These are phyloP conservation scores for Paspalum vaginatum DNA, from an alignment of 176 grass and related monocot species.

Conservation along the genomic window DNA sequence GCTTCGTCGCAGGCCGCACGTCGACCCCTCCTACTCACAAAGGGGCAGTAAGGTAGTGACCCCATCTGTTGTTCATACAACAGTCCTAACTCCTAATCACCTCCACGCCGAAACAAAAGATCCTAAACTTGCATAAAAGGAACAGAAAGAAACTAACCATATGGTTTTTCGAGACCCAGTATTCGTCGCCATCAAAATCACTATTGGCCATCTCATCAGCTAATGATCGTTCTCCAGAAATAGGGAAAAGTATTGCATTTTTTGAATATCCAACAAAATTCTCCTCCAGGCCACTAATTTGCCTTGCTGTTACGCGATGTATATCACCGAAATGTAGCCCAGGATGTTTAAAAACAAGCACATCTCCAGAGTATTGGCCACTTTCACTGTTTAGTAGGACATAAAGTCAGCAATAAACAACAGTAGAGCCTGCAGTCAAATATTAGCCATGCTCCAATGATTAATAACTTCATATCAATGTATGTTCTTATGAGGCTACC, in stretches of 20 bases:
- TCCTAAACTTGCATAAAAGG: background rate
- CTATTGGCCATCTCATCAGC: conserved; percentile 82
- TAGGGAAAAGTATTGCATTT: conserved; percentile 72
- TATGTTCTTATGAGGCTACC: background rate
- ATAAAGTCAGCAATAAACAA: background rate
- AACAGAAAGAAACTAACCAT: conserved; percentile 14
- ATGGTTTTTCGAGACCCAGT: conserved; percentile 68
- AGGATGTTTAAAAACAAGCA: conserved; percentile 79
- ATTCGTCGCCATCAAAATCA: conserved; percentile 78
- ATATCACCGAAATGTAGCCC: conserved; percentile 78
- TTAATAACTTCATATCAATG: background rate
- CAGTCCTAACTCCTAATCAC: background rate
- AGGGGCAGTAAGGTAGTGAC: too few relatives aligned
- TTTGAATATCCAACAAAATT: conserved; percentile 56
- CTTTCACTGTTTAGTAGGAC: conserved; percentile 52
- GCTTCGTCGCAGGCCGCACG: too few relatives aligned
- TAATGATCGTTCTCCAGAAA: conserved; percentile 58
- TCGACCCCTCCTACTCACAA: too few relatives aligned
- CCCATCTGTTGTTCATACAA: too few relatives aligned
- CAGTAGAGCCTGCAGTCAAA: conserved; percentile 11
- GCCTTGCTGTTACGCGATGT: conserved; percentile 54
- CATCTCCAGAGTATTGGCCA: conserved; percentile 60
- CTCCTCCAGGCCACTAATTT: conserved; percentile 45
- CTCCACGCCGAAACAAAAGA: background rate
- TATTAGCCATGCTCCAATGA: background rate